Percentiles rank a stretch among this genome's conserved stretches.
These are phyloP conservation scores for Ustilago trichophora DNA, from an alignment of 1,284 basidiomycete species.

Conservation along the genomic window DNA sequence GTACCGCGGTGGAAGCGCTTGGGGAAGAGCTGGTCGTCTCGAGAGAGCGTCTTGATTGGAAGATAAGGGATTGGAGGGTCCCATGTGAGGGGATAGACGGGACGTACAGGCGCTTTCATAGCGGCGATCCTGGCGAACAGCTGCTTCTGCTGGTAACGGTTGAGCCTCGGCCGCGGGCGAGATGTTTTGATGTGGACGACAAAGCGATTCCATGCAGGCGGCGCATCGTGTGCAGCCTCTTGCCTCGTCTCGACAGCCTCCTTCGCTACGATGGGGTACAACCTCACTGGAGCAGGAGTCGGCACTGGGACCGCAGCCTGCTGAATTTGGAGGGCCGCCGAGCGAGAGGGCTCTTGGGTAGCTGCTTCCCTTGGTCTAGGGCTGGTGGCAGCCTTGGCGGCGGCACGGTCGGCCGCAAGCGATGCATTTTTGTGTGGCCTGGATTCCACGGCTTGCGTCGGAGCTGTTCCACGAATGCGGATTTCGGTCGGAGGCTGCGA, in stretches of 20 bases:
- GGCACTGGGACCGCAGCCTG: conserved; percentile 3
- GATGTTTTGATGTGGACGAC: conserved; percentile 37
- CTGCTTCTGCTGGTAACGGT: conserved; percentile 41
- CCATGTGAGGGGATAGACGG: conserved; percentile 55
- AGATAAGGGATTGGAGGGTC: conserved; percentile 50
- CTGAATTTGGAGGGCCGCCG: not conserved
- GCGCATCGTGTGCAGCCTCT: conserved; percentile 43
- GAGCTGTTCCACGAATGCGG: not conserved
- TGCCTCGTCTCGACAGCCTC: conserved; percentile 42
- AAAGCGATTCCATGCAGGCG: conserved; percentile 58
- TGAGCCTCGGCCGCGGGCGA: conserved; percentile 24
- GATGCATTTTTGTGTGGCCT: conserved; percentile 9
- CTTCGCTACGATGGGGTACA: conserved; percentile 27
- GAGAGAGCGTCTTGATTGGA: conserved; percentile 50
- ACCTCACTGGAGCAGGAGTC: conserved; percentile 13
- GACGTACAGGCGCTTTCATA: conserved; percentile 27
- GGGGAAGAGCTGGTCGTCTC: conserved; percentile 58
- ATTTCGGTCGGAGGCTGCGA: conserved; percentile 4
- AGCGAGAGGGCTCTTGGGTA: conserved; percentile 4
- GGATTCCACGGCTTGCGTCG: not conserved
- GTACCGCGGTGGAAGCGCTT: conserved; percentile 55
- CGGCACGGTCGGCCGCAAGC: conserved; percentile 3
- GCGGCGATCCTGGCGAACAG: conserved; percentile 27
- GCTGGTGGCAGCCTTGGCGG: not conserved
- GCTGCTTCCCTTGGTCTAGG: conserved; percentile 4